Base-by-base conservation (phyloP, 768 basidiomycete genomes). In the Agrocybe praecox region DNA sequence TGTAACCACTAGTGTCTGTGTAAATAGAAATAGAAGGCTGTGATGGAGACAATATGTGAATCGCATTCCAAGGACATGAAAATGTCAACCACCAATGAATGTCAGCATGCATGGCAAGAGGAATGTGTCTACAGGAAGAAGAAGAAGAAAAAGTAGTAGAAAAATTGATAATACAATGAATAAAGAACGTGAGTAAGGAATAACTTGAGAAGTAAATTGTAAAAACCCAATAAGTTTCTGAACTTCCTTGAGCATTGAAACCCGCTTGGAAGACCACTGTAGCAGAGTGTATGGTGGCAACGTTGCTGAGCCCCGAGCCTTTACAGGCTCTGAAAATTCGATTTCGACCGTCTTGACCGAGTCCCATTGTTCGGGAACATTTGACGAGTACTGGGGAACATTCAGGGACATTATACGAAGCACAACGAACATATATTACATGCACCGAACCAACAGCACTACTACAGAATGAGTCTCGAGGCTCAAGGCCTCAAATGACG, bases 131-230 rank as follows among this genome's bases (percentile, higher is more conserved):
- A 18, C 32, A 36, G 1, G 60, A 10, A 49, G 61, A 66, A 0
- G 62, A 46, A 1, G 69, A 64, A 0, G 49, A 33, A 58, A 73
- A 74, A 5, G 59, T 63, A 4, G 56, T 46, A 0, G 67, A 65
- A 57, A 75, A 75, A 24, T 71, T 57, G 43, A 65, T 60, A 14
- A 76, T 54, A 10, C 62, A 55, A 2, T 66, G 52, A n/a, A n/a
- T n/a, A 71, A 76, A 0, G 71, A 45, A 3, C 64, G 62, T 0
- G 69, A 69, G 11, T 40, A 49, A 0, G 72, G 74, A 26, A 75
- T 69, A 17, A 76, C 75, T 44, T 72, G 71, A 0, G 69, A 69
- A 1, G 61, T 48, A 52, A 77, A 77, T 44, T 71, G 68, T 1
- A 77, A 65, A 55, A 62, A 72, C 2, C 76, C 73, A 1, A 59